A percentile compares a stretch with the other conserved stretches of the same genome.
Evolutionary conservation across 208 protist genomes (phyloP).

Genomic region (Leishmania gerbilli): DNA sequence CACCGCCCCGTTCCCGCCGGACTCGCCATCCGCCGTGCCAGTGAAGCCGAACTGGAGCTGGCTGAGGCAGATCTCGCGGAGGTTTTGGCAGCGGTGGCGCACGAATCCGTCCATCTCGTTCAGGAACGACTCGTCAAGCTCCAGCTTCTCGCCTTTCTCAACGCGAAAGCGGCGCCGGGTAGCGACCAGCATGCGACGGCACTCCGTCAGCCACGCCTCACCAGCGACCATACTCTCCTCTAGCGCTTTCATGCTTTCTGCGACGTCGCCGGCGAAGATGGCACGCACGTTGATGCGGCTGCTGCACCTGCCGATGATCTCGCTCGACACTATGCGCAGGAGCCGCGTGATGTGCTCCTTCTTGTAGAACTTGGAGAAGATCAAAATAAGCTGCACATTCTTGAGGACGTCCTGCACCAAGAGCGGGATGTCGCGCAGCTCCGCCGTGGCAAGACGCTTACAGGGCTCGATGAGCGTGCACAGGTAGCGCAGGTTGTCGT

Average conservation of each 20-base stretch:
- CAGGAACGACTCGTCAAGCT: conserved; percentile 94
- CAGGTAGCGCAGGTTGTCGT: conserved; percentile 97
- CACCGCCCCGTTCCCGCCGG: conserved; percentile 20
- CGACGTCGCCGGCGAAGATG: conserved; percentile 95
- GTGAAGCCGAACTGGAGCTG: conserved; percentile 97
- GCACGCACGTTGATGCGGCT: conserved; percentile 92
- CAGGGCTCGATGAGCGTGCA: conserved; percentile 94
- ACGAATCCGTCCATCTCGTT: conserved; percentile 98
- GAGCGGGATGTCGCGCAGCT: conserved; percentile 90
- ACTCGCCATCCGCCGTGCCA: conserved; percentile 29
- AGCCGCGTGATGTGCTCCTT: conserved; percentile 94
- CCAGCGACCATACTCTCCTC: conserved; percentile 90
- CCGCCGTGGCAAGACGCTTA: conserved; percentile 79
- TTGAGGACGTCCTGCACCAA: conserved; percentile 92
- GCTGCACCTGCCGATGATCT: conserved; percentile 96
- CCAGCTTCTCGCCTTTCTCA: conserved; percentile 90
- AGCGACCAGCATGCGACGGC: conserved; percentile 84
- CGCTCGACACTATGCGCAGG: conserved; percentile 95
- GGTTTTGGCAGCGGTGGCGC: conserved; percentile 96
- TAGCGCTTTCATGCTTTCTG: conserved; percentile 89
- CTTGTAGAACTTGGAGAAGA: conserved; percentile 95
- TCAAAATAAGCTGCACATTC: conserved; percentile 93
- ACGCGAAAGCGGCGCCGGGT: conserved; percentile 76
- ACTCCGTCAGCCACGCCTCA: conserved; percentile 94
- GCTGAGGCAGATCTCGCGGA: conserved; percentile 96